phyloP scores from a whole-genome alignment of 1,284 basidiomycete genomes.

The Meira miltonrushii region DNA sequence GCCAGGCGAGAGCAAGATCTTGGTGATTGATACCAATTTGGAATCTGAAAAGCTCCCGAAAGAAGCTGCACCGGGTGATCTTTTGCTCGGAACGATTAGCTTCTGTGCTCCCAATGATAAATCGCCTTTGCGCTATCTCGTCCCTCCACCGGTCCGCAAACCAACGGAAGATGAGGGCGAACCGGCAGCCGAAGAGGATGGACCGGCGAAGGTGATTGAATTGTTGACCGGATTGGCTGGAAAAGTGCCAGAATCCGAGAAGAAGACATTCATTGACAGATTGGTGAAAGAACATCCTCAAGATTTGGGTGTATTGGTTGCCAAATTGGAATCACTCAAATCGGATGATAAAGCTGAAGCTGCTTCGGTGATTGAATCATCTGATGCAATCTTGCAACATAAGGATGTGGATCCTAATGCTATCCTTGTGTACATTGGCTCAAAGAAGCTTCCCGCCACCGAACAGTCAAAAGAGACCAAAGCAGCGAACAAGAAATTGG shows the following conservation, averaged over 20 bases:
- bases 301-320: constrained; percentile 42
- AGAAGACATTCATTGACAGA: constrained; percentile 39
- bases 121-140: constrained; percentile 41
- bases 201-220: constrained; percentile 24
- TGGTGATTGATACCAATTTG: constrained; percentile 45
- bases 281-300: constrained; percentile 45
- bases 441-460: constrained; percentile 31
- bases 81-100: constrained; percentile 46
- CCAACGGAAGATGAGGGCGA: background rate
- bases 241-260: constrained; percentile 49
- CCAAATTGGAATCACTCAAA: constrained; percentile 39
- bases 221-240: constrained; percentile 44
- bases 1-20: constrained; percentile 43
- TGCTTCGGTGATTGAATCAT: constrained; percentile 25
- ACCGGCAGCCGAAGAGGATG: constrained; percentile 30
- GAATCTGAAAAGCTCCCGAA: constrained; percentile 48
- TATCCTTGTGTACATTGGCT: constrained; percentile 42
- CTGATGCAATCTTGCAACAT: constrained; percentile 31
- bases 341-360: constrained; percentile 19
- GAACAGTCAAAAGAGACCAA: constrained; percentile 48
- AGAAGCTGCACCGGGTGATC: constrained; percentile 47
- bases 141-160: constrained; percentile 45
- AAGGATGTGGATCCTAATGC: constrained; percentile 36
- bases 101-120: constrained; percentile 17
- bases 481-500: constrained; percentile 37